Evolutionary conservation across 179 eudicot species (phyloP), one percentile per base, ranked within the genome.

Genomic region (Silene noctiflora): DNA sequence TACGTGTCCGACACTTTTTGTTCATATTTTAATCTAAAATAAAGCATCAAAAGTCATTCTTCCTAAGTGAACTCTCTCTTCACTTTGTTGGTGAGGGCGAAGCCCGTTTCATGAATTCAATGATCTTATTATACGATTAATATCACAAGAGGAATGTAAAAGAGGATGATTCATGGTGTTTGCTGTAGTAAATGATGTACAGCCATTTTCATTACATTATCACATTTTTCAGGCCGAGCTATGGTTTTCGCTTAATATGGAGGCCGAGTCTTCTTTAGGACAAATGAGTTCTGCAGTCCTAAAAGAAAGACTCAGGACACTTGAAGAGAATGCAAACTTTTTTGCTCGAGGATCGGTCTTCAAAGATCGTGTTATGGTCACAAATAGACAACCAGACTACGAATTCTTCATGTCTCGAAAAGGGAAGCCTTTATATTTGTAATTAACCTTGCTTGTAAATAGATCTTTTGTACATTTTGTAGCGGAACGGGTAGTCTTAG

Each of bases 351-450:
- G 77, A 19, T 19, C 66, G 59, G 81, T 72, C 16, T 24, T 29
- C 72, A 78, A 65, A 73, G 81, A 78, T 56, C 76, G 66, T 48
- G 58, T 17, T 20, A 73, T 24, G 12, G 60, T 39, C 6, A 31
- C 76, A 39, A 78, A 78, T 35, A 65, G 81, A 51, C 81, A 78
- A 53, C 81, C 81, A 35, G 81, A 78, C 55, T 78, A 73, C 20
- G 81, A 78, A 51, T 78, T 78, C 56, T 78, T 78, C 77, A 56
- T 73, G 75, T 55, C 81, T 29, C 81, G 81, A 3, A 78, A 66
- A 65, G 69, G 69, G 39, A 29, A 64, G 42, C 69, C 69, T 27
- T 16, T 29, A 64, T 64, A 16, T 64, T 27, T 27, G 31, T 64
- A 64, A 14, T 13, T 5, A 16, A 11, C 3, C 6, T 6, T 29